phyloP scores from a whole-genome alignment of 148 eudicot species.

The Rhododendron kiyosumense region DNA sequence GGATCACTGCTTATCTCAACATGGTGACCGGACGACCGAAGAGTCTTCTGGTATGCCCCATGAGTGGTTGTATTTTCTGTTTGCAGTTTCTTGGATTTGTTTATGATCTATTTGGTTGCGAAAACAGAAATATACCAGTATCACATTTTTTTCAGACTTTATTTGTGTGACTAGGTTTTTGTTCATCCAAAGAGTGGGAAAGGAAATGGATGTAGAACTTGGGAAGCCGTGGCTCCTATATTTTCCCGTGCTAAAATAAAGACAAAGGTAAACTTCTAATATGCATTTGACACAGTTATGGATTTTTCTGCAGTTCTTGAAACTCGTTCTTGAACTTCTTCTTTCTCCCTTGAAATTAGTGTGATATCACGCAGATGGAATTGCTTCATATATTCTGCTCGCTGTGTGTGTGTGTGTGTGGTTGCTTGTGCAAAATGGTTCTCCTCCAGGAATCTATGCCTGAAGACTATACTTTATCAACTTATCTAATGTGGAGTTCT shows the following conservation, averaged over 20 bases:
- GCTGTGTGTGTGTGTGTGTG: neutral
- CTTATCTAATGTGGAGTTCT: neutral
- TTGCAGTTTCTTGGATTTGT: constrained; percentile 1
- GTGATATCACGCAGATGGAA: neutral
- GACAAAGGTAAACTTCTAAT: constrained; percentile 48
- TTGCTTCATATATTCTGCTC: neutral
- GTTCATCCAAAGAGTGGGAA: constrained; percentile 90
- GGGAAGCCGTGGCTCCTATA: constrained; percentile 80
- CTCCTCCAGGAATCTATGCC: neutral
- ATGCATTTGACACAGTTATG: neutral
- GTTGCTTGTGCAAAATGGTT: neutral
- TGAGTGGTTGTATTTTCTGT: neutral
- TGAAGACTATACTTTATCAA: neutral
- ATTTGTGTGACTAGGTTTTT: constrained; percentile 59
- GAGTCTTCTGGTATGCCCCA: constrained; percentile 65
- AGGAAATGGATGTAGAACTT: constrained; percentile 59
- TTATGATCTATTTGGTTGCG: neutral
- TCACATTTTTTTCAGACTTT: constrained; percentile 19
- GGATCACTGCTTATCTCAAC: constrained; percentile 38
- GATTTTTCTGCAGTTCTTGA: neutral
- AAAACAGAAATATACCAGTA: constrained; percentile 12
- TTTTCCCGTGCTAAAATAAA: constrained; percentile 79
- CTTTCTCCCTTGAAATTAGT: neutral
- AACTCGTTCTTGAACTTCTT: neutral
- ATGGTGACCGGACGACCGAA: constrained; percentile 67